Evolutionary conservation across 495 filamentous ascomycete genomes (phyloP), one percentile per base, ranked within the genome.

Genomic region (Xylaria acuta): DNA sequence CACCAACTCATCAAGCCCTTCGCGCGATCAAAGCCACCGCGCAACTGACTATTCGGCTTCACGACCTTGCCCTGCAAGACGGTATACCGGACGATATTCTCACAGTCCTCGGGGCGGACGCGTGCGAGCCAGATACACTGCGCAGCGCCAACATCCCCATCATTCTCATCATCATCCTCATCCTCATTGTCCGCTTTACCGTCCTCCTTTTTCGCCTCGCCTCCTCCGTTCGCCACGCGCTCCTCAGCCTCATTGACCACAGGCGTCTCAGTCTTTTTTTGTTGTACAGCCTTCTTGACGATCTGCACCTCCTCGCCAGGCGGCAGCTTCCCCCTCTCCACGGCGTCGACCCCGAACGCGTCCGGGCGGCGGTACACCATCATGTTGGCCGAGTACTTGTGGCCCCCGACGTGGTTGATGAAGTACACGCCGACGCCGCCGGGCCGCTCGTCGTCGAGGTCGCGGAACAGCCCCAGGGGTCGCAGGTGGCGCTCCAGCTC

Each of bases 51-150:
- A 74, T 88, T 90, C 32, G 93, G 91, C 84, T 98, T 97, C 47
- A 98, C 89, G 22, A 98, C 91, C 85, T 97, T 98, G 7, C 96
- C 97, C 85, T 97, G 90, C 75, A 98, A 76, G 1, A 99, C 88
- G 1, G 97, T 98, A 80, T 91, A 97, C 79, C 89, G 87, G 51
- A 99, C 90, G 65, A 99, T 92, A 68, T 94, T 94, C 86, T 97
- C 96, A 71, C 97, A 97, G 77, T 99, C 94, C 83, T 96, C 93
- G 2, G 97, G 96, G 77, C 87, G 80, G 12, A 99, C 91, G 41
- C 95, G 86, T 47, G 95, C 96, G 32, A 99, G 84, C 96, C 96
- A 99, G 73, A 99, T 95, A 65, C 94, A 95, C 84, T 97, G 94
- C 67, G 87, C 89, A 1, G 92, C 94, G 32, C 90, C 88, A 34